Evolutionary conservation across 2,329 filamentous ascomycete genomes (phyloP), one percentile per base, ranked within the genome.

Genomic region (Chrysoporthe deuterocubensis): DNA sequence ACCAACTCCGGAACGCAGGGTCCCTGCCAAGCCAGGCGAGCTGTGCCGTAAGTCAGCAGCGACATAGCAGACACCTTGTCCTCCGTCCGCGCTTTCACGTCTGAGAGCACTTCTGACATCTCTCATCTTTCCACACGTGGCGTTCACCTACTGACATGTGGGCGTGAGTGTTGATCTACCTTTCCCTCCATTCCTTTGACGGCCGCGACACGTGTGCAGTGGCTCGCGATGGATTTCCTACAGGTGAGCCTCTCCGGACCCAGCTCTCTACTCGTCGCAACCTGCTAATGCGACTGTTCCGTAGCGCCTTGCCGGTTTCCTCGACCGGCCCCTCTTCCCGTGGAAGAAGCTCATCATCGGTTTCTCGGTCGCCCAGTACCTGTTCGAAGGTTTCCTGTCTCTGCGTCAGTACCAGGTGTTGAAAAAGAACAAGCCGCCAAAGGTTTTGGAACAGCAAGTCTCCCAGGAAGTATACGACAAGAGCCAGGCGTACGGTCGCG

Each of bases 281-380:
- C n/a, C 60, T 54, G 66, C 70, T 71, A 71, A 72, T 69, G 57
- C 34, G 56, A 59, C 66, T 66, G 46, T 61, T 60, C 65, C 60
- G 43, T 76, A 90, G 88, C 87, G 87, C 83, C 89, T 98, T 73
- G 93, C 93, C 77, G 89, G 88, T 79, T 90, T 92, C 80, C 90
- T 98, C 75, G 96, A 99, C 84, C 89, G 92, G 76, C 94, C 95
- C 68, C 85, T 92, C 76, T 97, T 98, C 83, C 95, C 96, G 66
- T 99, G 96, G 96, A 99, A 97, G 88, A 92, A 89, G 78, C 89
- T 99, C 75, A 94, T 99, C 75, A 87, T 98, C 74, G 92, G 94
- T 75, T 99, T 99, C 83, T 97, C 94, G 42, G 79, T 98, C 74
- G 93, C 92, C 70, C 93, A 99, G 78, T 98, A 93, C 79, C 82